Base-by-base conservation (phyloP, 805 yeast genomes). In the Suhomyces tanzawaensis region DNA sequence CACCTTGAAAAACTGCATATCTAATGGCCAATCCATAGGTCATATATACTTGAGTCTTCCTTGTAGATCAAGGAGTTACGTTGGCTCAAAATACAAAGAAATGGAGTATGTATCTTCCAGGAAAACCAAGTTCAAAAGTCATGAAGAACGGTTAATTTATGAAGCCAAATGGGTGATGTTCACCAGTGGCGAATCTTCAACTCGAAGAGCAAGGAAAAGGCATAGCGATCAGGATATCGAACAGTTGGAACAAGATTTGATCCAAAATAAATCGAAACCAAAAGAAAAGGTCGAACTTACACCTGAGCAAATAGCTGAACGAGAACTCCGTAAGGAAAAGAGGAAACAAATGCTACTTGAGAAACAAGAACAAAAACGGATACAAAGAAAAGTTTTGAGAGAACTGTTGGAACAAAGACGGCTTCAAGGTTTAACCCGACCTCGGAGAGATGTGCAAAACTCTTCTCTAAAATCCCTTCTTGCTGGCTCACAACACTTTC, bases 151-250 rank as follows among this genome's bases (percentile, higher is more conserved):
- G 19, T 54, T 69, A 18, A 44, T 64, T 7, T 68, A 66, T 41
- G 69, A 64, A 36, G 71, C 72, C 0, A 55, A 62, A 37, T 68
- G 73, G 74, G 57, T 54, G 30, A 34, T 37, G 22, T 45, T 56
- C 1, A 53, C 60, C 4, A 51, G 47, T 42, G 37, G 36, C 4
- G 40, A 38, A 14, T 29, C 39, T 3, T 8, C 19, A 9, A 12
- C 38, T 12, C 32, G 50, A n/a, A 40, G 50, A 4, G 34, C 47
- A 18, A 36, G 49, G 22, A 42, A 45, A 19, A 39, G 52, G n/a
- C 42, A 51, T 16, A 29, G 39, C 12, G 15, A 33, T 4, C 19
- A 21, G 7, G 36, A 33, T 24, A 17, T 33, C 4, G 36, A 33
- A 4, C 7, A 12, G 13, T 25, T 33, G 11, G 36, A 33, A 13